Conservation (phyloP, 176 grass and related monocot genomes). For the Tillandsia leiboldiana region DNA sequence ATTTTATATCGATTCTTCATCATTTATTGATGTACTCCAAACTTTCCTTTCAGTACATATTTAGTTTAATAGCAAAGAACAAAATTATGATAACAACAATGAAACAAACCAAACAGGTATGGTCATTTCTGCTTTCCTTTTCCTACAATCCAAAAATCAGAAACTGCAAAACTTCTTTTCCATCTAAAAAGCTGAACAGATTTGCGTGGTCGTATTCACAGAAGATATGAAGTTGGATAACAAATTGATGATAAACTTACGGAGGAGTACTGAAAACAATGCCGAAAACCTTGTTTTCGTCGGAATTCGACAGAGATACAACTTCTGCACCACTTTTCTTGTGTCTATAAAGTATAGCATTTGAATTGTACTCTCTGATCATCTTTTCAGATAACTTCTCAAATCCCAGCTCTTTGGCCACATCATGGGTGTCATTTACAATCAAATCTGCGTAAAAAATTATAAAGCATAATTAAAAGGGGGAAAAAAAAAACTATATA, state of each 20-base stretch:
- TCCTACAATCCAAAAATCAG: neutral
- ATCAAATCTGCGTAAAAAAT: too few species aligned
- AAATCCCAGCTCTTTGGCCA: slow-evolving; percentile 67
- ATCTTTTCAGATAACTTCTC: slow-evolving; percentile 73
- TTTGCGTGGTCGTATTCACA: neutral
- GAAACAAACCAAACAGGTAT: too few species aligned
- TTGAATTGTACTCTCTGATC: slow-evolving; percentile 87
- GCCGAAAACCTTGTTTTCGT: slow-evolving; percentile 94
- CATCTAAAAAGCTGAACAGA: neutral
- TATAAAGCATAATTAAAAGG: too few species aligned
- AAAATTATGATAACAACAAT: too few species aligned
- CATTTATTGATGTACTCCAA: too few species aligned
- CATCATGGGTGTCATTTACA: slow-evolving; percentile 54
- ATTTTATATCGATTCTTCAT: neutral
- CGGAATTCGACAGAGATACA: slow-evolving; percentile 80
- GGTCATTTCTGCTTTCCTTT: too few species aligned
- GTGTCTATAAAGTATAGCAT: slow-evolving; percentile 80
- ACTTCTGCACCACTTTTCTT: slow-evolving; percentile 88
- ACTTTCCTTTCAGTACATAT: too few species aligned
- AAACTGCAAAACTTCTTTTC: too few species aligned
- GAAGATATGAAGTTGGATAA: neutral
- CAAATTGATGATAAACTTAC: slow-evolving; percentile 39
- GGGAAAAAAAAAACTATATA: too few species aligned
- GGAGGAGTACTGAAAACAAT: slow-evolving; percentile 97
- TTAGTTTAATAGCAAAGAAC: too few species aligned